Conservation (phyloP, 1,284 basidiomycete genomes). For the Papiliotrema nemorosa region DNA sequence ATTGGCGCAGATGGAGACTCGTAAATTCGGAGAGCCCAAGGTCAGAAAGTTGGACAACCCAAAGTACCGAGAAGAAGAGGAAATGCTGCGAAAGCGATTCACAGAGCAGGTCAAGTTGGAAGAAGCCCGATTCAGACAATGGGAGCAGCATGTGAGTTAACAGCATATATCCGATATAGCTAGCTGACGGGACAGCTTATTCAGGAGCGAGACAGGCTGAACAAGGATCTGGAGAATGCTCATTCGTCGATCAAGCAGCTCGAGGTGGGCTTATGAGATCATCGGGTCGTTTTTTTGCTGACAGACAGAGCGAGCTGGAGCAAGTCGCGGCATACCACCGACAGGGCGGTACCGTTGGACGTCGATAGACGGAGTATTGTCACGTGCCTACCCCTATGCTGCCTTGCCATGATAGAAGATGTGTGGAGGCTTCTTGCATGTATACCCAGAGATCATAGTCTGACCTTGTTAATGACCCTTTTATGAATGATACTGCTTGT, state of each 20-base stretch:
- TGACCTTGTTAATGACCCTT: too few relatives aligned
- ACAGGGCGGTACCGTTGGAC: conserved; percentile 44
- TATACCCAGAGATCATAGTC: too few relatives aligned
- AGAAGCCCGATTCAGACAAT: conserved; percentile 95
- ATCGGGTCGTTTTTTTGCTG: background rate
- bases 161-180: background rate
- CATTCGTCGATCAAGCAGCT: conserved; percentile 88
- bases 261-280: conserved; percentile 52
- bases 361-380: conserved; percentile 29
- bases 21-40: conserved; percentile 98
- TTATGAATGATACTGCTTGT: too few relatives aligned
- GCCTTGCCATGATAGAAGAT: too few relatives aligned
- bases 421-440: too few relatives aligned
- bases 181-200: conserved; percentile 63
- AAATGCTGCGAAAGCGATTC: conserved; percentile 91
- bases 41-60: conserved; percentile 99
- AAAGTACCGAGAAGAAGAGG: conserved; percentile 99
- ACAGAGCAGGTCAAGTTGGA: conserved; percentile 99
- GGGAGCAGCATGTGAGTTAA: conserved; percentile 89
- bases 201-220: conserved; percentile 90
- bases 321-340: conserved; percentile 77
- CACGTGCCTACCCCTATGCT: too few relatives aligned
- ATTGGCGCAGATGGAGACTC: conserved; percentile 98
- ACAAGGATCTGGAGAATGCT: conserved; percentile 86
- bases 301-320: conserved; percentile 66